Percentiles rank a stretch among this genome's conserved stretches.
These are phyloP conservation scores for Pseudomonodictys pantanalensis DNA, from an alignment of 495 filamentous ascomycete species.

Conservation along the genomic window DNA sequence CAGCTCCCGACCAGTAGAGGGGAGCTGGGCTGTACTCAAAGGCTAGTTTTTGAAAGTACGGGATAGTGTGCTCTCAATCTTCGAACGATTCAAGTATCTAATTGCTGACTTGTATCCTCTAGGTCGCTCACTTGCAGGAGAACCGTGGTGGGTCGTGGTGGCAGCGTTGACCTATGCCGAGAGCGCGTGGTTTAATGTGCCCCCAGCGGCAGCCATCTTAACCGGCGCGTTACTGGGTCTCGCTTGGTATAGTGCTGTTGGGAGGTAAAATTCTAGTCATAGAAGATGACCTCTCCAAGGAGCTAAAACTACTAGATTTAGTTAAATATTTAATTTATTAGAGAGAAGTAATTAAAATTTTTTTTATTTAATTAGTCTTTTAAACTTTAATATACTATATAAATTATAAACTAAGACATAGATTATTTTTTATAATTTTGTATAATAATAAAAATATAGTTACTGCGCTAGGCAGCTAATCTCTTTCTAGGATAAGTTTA, in stretches of 20 bases:
- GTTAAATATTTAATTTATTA: neutral
- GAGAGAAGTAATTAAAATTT: neutral
- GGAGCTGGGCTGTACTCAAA: too few species aligned
- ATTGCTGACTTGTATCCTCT: too few species aligned
- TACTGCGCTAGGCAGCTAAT: neutral
- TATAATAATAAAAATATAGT: neutral
- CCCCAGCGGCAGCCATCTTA: conserved; percentile 61
- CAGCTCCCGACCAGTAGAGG: too few species aligned
- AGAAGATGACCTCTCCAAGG: too few species aligned
- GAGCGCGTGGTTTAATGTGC: conserved; percentile 60
- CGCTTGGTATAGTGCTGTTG: conserved; percentile 61
- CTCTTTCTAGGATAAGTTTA: neutral
- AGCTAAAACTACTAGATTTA: neutral
- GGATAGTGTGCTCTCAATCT: too few species aligned
- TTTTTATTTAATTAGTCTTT: neutral
- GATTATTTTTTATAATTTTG: neutral
- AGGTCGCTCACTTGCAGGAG: conserved; percentile 61
- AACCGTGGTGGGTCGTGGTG: conserved; percentile 74
- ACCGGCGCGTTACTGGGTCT: conserved; percentile 64
- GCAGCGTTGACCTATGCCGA: conserved; percentile 61
- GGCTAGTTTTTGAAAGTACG: too few species aligned
- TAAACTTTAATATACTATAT: neutral
- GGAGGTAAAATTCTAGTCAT: conserved; percentile 8
- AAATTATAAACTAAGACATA: neutral
- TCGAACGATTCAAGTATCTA: too few species aligned